Conservation (phyloP, 2,329 filamentous ascomycete genomes). For the Thielaviopsis cerberus region DNA sequence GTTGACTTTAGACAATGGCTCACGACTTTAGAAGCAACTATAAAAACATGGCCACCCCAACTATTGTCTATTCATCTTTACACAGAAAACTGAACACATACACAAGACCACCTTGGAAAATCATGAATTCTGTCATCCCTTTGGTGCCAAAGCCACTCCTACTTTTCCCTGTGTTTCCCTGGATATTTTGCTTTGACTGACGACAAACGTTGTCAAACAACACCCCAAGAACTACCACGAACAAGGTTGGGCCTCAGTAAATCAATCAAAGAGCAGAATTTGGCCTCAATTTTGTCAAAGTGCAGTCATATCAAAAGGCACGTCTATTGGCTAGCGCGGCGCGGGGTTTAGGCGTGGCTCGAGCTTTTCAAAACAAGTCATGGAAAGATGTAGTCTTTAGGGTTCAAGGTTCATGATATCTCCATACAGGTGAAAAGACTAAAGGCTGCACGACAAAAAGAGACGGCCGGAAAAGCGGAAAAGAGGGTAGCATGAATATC, state of each 20-base stretch:
- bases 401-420: no score
- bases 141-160: neutral
- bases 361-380: neutral
- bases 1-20: no score
- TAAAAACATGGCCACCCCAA: no score
- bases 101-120: neutral
- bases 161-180: neutral
- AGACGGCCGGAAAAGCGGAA: neutral
- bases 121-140: neutral
- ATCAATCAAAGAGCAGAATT: neutral
- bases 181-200: neutral
- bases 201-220: neutral
- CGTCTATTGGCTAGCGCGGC: no score
- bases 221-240: neutral
- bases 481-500: neutral
- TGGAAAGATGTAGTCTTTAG: neutral
- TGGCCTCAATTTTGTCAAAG: neutral
- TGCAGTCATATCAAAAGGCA: no score
- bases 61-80: no score
- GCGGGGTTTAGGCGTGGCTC: neutral
- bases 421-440: no score
- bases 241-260: neutral
- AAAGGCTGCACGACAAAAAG: neutral
- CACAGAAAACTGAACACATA: no score
- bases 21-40: no score